Evolutionary conservation across 2,329 filamentous ascomycete genomes (phyloP), one percentile per base, ranked within the genome.

Genomic region (Cordyceps pruinosa): DNA sequence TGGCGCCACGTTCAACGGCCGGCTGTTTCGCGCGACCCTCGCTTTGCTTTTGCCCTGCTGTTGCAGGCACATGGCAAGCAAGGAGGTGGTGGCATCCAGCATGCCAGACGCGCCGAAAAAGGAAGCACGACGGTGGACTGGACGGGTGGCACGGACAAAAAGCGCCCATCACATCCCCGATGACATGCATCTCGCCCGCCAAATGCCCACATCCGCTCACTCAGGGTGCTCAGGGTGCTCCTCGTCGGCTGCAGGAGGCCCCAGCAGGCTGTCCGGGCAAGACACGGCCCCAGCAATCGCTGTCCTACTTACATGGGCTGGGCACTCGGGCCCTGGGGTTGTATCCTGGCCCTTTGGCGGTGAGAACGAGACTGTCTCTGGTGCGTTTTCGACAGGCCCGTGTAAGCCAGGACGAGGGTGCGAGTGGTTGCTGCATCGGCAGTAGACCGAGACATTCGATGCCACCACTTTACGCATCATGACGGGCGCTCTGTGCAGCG

Each of bases 1-100:
- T 17, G 13, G 15, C 51, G 51, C 51, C 51, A 54, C 51, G 19
- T 19, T 28, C 21, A 54, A 46, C 41, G 51, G 51, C 41, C 30
- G 34, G 35, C 48, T 19, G 19, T 53, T 32, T 26, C 12, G n/a
- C 44, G 34, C 10, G 6, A 32, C 37, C 7, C 9, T 25, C 3
- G 19, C 15, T 35, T 45, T 54, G 19, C 50, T 54, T 46, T 46
- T 54, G 7, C 13, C 15, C 2, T 19, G 6, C 21, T 21, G 1
- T 35, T 48, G n/a, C 19, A n/a, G 46, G 17, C 39, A 42, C 39
- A 42, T 42, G 39, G 39, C 39, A 25, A 23, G 19, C 21, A 25
- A 10, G 39, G 9, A 15, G 21, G 12, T 25, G 46, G 8, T 52
- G 47, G n/a, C 39, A 25, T 17, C 21, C 8, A 39, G 32, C 48